Conservation (phyloP, 257 asterid species). For the Solanum pinnatisectum region DNA sequence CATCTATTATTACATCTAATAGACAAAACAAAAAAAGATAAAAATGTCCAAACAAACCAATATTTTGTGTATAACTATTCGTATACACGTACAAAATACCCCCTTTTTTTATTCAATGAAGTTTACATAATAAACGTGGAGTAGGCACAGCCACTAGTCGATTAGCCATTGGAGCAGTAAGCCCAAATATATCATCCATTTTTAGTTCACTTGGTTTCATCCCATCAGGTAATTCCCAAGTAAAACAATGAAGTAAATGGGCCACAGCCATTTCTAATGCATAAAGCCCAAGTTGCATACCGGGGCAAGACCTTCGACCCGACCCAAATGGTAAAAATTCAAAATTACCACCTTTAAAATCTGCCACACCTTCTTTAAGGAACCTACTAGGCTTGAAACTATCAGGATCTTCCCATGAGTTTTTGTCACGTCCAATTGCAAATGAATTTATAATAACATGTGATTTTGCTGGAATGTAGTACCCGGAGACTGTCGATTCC, state of each 20-base stretch:
- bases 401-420: constrained; percentile 66
- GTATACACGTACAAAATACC: background rate
- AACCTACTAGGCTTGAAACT: constrained; percentile 49
- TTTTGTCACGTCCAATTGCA: constrained; percentile 72
- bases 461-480: constrained; percentile 47
- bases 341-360: constrained; percentile 56
- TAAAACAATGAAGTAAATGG: constrained; percentile 65
- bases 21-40: background rate
- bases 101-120: constrained; percentile 16
- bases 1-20: background rate
- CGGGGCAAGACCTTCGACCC: constrained; percentile 96
- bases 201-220: constrained; percentile 74
- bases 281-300: constrained; percentile 84
- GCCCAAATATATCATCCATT: constrained; percentile 68
- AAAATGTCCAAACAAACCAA: background rate
- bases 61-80: background rate
- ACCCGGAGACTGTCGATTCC: constrained; percentile 48
- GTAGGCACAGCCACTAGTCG: constrained; percentile 68
- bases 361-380: constrained; percentile 37
- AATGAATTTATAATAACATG: constrained; percentile 72
- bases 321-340: constrained; percentile 90
- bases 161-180: constrained; percentile 75
- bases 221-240: constrained; percentile 89
- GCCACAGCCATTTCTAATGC: constrained; percentile 77
- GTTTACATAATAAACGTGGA: constrained; percentile 51